phyloP scores from a whole-genome alignment of 768 basidiomycete species.

The Trametes gibbosa region DNA sequence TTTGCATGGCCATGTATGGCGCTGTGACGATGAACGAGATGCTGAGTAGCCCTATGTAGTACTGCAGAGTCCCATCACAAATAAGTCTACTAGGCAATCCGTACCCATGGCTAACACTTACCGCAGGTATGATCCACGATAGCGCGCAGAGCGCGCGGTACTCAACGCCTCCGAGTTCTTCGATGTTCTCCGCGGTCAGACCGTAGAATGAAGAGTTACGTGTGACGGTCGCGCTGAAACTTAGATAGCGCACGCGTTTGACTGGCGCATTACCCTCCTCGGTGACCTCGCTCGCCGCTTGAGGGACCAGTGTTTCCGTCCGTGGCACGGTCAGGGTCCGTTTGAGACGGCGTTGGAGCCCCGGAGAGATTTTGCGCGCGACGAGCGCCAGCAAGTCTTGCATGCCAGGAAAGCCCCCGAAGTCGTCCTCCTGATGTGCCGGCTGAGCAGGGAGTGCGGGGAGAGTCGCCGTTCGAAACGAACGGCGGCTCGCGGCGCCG shows the following conservation, averaged over 20 bases:
- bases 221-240: slow-evolving; percentile 75
- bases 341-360: slow-evolving; percentile 49
- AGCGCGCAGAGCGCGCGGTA: slow-evolving; percentile 79
- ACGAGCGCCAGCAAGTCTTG: slow-evolving; percentile 26
- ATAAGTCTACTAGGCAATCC: neutral
- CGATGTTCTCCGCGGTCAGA: slow-evolving; percentile 74
- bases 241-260: slow-evolving; percentile 68
- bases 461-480: neutral
- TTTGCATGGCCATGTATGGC: slow-evolving; percentile 41
- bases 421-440: slow-evolving; percentile 5
- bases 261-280: neutral
- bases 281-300: neutral
- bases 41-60: slow-evolving; percentile 42
- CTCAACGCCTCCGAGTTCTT: slow-evolving; percentile 90
- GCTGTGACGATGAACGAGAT: slow-evolving; percentile 44
- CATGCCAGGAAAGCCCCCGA: slow-evolving; percentile 37
- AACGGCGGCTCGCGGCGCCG: slow-evolving; percentile 3
- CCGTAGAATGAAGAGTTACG: slow-evolving; percentile 67
- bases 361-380: slow-evolving; percentile 56
- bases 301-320: slow-evolving; percentile 50
- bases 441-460: neutral
- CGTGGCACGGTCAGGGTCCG: slow-evolving; percentile 72
- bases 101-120: slow-evolving; percentile 28
- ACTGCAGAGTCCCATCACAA: slow-evolving; percentile 33
- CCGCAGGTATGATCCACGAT: slow-evolving; percentile 72